These are phyloP conservation scores for Aspergillus avenaceus DNA, from an alignment of 495 filamentous ascomycete genomes.

Conservation along the genomic window DNA sequence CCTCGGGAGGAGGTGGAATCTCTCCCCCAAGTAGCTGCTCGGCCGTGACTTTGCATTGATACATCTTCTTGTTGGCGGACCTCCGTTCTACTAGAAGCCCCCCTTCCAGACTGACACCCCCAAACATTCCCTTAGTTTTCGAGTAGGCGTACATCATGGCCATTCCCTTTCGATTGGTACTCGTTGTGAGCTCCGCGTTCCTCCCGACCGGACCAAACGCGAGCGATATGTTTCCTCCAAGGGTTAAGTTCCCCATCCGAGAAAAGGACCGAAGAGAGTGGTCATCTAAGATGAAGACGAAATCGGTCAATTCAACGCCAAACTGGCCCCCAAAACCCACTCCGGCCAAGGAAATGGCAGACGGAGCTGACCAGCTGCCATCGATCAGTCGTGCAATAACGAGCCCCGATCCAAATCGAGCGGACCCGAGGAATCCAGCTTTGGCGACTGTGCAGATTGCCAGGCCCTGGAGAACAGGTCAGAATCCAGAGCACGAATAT, in stretches of 20 bases:
- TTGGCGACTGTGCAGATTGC: conserved; percentile 88
- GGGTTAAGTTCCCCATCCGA: conserved; percentile 74
- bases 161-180: conserved; percentile 72
- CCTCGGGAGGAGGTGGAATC: conserved; percentile 70
- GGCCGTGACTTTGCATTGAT: conserved; percentile 73
- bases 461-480: conserved; percentile 57
- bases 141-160: conserved; percentile 87
- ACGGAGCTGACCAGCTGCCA: conserved; percentile 88
- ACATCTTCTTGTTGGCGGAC: conserved; percentile 89
- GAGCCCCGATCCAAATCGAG: conserved; percentile 83
- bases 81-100: conserved; percentile 80
- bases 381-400: conserved; percentile 86
- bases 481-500: neutral
- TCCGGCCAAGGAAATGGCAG: conserved; percentile 79
- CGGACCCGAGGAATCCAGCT: conserved; percentile 84
- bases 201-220: conserved; percentile 86
- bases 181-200: conserved; percentile 86
- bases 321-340: conserved; percentile 89
- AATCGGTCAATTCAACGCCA: conserved; percentile 92
- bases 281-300: conserved; percentile 95
- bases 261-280: conserved; percentile 86
- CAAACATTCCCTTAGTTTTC: conserved; percentile 92
- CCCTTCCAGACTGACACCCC: conserved; percentile 84
- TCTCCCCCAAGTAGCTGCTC: conserved; percentile 70
- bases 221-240: conserved; percentile 89